A percentile compares a stretch with the other conserved stretches of the same genome.
Conservation (phyloP, 768 basidiomycete genomes). For the Astraeus odoratus region DNA sequence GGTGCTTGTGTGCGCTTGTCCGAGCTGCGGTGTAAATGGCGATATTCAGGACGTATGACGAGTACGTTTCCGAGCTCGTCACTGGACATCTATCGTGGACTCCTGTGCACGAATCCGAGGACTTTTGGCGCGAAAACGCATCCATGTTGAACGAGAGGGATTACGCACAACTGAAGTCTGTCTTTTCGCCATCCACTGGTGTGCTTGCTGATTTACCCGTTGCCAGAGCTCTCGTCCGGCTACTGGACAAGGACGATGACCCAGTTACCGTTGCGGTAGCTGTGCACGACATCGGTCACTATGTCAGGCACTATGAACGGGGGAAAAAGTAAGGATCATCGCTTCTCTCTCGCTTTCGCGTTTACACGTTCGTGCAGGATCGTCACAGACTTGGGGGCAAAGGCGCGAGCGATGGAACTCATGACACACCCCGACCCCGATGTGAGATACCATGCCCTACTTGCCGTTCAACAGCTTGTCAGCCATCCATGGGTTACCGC, state of each 20-base stretch:
- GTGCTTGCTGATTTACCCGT: neutral
- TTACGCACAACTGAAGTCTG: conserved; percentile 77
- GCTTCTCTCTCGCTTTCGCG: neutral
- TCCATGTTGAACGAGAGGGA: conserved; percentile 79
- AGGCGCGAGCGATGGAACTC: conserved; percentile 82
- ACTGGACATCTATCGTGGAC: conserved; percentile 94
- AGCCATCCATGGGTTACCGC: conserved; percentile 77
- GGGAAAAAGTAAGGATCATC: conserved; percentile 73
- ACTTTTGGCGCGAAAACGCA: conserved; percentile 98
- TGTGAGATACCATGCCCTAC: conserved; percentile 86
- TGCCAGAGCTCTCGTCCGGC: conserved; percentile 61
- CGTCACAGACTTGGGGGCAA: conserved; percentile 80
- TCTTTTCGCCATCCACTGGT: neutral
- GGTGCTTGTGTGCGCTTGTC: neutral
- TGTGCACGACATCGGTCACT: conserved; percentile 89
- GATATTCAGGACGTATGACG: conserved; percentile 79
- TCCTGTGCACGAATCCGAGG: conserved; percentile 91
- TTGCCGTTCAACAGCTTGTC: conserved; percentile 87
- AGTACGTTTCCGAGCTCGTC: conserved; percentile 85
- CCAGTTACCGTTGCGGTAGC: conserved; percentile 84
- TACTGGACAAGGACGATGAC: conserved; percentile 58
- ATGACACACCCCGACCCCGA: conserved; percentile 87
- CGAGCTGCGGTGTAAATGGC: neutral
- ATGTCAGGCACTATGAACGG: conserved; percentile 84
- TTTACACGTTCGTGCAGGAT: conserved; percentile 37